These are phyloP conservation scores for Ogataea glucozyma DNA, from an alignment of 805 yeast species.

Conservation along the genomic window DNA sequence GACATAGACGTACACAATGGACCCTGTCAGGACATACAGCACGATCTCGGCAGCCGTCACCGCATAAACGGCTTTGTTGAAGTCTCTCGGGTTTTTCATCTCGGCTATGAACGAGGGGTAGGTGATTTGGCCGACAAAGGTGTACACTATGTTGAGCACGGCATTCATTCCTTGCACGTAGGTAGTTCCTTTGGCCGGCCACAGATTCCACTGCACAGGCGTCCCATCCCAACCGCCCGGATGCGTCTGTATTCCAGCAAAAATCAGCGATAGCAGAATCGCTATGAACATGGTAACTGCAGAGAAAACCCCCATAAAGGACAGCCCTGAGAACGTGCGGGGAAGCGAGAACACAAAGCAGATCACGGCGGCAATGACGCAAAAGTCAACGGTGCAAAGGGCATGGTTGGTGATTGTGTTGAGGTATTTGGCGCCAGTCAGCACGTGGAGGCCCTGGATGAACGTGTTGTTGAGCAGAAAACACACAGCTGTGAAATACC, in stretches of 20 bases:
- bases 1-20: conserved; percentile 57
- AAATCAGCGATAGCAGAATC: conserved; percentile 50
- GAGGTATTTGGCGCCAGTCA: conserved; percentile 60
- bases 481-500: conserved; percentile 58
- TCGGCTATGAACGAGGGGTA: conserved; percentile 63
- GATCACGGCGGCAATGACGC: conserved; percentile 48
- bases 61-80: conserved; percentile 53
- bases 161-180: conserved; percentile 58
- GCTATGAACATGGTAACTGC: conserved; percentile 61
- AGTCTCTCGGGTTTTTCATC: conserved; percentile 58
- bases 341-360: conserved; percentile 57
- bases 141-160: conserved; percentile 57
- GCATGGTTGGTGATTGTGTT: conserved; percentile 51
- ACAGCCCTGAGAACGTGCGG: conserved; percentile 54
- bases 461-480: conserved; percentile 56
- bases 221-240: conserved; percentile 42
- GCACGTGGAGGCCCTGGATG: conserved; percentile 59
- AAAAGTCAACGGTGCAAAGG: conserved; percentile 53
- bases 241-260: conserved; percentile 53
- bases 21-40: conserved; percentile 55
- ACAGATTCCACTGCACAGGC: conserved; percentile 46
- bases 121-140: conserved; percentile 65
- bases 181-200: conserved; percentile 55
- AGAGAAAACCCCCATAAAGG: conserved; percentile 51
- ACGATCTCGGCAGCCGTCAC: conserved; percentile 53